Evolutionary conservation across 306 rosid species (phyloP).

Genomic region (Cucurbita pepo): DNA sequence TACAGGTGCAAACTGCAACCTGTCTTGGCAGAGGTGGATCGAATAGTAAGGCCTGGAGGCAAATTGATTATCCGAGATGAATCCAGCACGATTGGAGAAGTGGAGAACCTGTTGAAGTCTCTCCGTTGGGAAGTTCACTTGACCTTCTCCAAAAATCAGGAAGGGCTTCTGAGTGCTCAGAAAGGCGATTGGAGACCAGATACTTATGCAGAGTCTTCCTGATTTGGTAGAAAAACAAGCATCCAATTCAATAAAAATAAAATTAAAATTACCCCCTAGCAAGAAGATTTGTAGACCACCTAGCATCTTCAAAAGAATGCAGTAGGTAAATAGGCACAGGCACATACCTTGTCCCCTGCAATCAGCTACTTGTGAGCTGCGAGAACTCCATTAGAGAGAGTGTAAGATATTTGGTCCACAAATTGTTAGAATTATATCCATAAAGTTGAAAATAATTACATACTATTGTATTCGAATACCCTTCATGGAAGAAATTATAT

Average conservation of each 20-base stretch:
- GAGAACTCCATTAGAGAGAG: not conserved
- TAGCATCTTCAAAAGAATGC: not conserved
- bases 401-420: not conserved
- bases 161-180: constrained; percentile 66
- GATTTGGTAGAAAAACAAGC: constrained; percentile 10
- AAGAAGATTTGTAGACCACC: constrained; percentile 5
- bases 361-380: not conserved
- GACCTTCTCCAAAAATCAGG: constrained; percentile 42
- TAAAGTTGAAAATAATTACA: not conserved
- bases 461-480: not conserved
- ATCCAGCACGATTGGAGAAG: constrained; percentile 43
- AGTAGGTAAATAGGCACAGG: not conserved
- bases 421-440: not conserved
- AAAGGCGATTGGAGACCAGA: constrained; percentile 71
- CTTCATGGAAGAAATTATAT: not conserved
- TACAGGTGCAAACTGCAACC: constrained; percentile 63
- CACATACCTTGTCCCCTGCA: not conserved
- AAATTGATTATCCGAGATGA: constrained; percentile 65
- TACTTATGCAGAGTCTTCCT: constrained; percentile 24
- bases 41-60: constrained; percentile 75
- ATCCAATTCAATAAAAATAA: constrained; percentile 6
- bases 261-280: constrained; percentile 3
- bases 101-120: constrained; percentile 58
- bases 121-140: constrained; percentile 71
- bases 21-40: constrained; percentile 76